Evolutionary conservation across 2,329 filamentous ascomycete genomes (phyloP).

Genomic region (Coniochaeta sp.): DNA sequence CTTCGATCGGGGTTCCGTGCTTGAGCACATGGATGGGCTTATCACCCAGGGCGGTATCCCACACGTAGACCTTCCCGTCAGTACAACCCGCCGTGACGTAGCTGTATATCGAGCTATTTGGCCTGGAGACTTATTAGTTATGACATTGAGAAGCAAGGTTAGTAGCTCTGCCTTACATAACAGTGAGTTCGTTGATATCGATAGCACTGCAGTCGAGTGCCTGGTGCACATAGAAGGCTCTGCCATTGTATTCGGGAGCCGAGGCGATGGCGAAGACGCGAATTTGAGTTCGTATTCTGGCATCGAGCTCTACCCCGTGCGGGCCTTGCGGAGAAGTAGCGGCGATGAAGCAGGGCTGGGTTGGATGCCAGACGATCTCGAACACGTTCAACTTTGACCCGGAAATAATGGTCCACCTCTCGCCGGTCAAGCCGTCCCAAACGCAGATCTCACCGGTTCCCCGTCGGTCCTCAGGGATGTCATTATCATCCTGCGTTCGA

Average conservation of each 20-base stretch:
- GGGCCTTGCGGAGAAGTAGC: constrained; percentile 46
- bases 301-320: constrained; percentile 25
- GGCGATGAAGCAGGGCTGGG: constrained; percentile 42
- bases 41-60: constrained; percentile 52
- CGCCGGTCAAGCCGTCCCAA: constrained; percentile 42
- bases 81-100: constrained; percentile 57
- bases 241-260: constrained; percentile 18
- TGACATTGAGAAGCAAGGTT: background rate
- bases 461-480: constrained; percentile 51
- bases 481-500: constrained; percentile 40
- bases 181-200: constrained; percentile 55
- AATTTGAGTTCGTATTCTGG: constrained; percentile 45
- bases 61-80: constrained; percentile 54
- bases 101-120: constrained; percentile 39
- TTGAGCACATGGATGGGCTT: constrained; percentile 45
- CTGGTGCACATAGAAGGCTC: constrained; percentile 38
- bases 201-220: constrained; percentile 50
- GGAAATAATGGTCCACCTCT: constrained; percentile 38
- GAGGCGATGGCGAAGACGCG: constrained; percentile 38
- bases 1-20: constrained; percentile 40
- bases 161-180: constrained; percentile 28
- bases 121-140: constrained; percentile 25
- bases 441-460: constrained; percentile 53
- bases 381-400: constrained; percentile 54
- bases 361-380: constrained; percentile 57